Evolutionary conservation across 768 basidiomycete genomes (phyloP).

Genomic region (Coprinopsis sp.): DNA sequence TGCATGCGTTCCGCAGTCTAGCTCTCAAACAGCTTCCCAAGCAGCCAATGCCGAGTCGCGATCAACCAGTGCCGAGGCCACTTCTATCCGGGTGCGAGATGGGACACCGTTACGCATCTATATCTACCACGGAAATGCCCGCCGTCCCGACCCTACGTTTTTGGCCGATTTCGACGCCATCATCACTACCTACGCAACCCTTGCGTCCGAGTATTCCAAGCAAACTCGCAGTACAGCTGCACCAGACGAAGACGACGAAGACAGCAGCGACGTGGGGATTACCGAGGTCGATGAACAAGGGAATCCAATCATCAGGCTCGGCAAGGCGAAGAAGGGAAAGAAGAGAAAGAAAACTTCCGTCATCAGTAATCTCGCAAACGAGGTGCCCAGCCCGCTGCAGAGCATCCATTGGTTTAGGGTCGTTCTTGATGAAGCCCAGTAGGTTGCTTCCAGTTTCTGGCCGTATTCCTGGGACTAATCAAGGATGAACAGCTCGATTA

Average conservation of each 20-base stretch:
- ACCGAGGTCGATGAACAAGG: slow-evolving; percentile 64
- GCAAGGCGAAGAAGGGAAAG: slow-evolving; percentile 64
- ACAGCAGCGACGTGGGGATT: slow-evolving; percentile 63
- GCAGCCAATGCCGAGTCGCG: slow-evolving; percentile 25
- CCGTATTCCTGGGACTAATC: slow-evolving; percentile 5
- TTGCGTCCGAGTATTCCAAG: slow-evolving; percentile 92
- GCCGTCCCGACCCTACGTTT: slow-evolving; percentile 80
- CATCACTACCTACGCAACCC: slow-evolving; percentile 93
- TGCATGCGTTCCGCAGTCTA: slow-evolving; percentile 26
- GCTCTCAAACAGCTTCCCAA: slow-evolving; percentile 28
- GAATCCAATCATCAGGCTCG: slow-evolving; percentile 51
- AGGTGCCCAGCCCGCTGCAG: slow-evolving; percentile 78
- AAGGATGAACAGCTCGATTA: slow-evolving; percentile 84
- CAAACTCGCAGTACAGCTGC: slow-evolving; percentile 64
- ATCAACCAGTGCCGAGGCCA: slow-evolving; percentile 27
- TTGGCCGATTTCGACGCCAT: slow-evolving; percentile 95
- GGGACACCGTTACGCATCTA: slow-evolving; percentile 75
- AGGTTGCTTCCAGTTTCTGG: slow-evolving; percentile 30
- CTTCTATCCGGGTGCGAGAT: slow-evolving; percentile 34
- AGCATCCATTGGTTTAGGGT: slow-evolving; percentile 95
- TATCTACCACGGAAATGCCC: slow-evolving; percentile 90
- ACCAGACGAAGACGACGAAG: slow-evolving; percentile 61
- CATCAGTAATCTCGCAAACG: slow-evolving; percentile 29
- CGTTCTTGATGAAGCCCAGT: slow-evolving; percentile 95
- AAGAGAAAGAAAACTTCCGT: slow-evolving; percentile 56